Percentiles rank a stretch among this genome's conserved stretches.
Conservation (phyloP, 768 basidiomycete species). For the Tephrocybe sp. region DNA sequence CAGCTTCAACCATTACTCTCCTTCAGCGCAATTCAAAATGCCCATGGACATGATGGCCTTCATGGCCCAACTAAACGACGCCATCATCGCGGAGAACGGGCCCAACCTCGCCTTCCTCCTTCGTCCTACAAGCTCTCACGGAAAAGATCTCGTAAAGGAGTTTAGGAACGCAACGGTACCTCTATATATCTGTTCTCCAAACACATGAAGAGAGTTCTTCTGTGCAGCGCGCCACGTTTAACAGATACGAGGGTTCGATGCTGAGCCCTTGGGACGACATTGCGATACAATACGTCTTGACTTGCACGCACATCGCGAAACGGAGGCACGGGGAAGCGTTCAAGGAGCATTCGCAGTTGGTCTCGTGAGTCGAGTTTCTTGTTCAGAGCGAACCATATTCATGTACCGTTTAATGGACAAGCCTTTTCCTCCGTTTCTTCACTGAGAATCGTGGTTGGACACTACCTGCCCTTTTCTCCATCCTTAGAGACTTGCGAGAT, state of each 20-base stretch:
- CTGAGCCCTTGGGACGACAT: conserved; percentile 85
- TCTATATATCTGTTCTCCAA: conserved; percentile 8
- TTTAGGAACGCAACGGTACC: conserved; percentile 57
- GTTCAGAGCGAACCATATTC: not conserved
- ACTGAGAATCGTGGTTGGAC: conserved; percentile 86
- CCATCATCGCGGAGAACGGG: conserved; percentile 63
- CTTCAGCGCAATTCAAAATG: conserved; percentile 21
- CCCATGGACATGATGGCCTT: conserved; percentile 62
- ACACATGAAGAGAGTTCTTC: no score
- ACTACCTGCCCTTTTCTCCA: conserved; percentile 78
- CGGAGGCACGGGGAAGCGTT: conserved; percentile 73
- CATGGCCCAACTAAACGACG: conserved; percentile 59
- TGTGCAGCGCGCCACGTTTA: conserved; percentile 37
- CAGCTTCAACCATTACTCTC: not conserved
- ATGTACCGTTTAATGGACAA: conserved; percentile 25
- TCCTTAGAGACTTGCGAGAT: conserved; percentile 79
- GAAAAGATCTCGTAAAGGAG: conserved; percentile 73
- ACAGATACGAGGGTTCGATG: conserved; percentile 61
- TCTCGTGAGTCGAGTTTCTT: conserved; percentile 57
- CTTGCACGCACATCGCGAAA: conserved; percentile 69
- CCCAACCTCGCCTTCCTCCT: conserved; percentile 72
- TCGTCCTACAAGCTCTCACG: conserved; percentile 74
- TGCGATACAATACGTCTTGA: conserved; percentile 78
- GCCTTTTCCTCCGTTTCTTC: conserved; percentile 78
- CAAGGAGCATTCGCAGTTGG: conserved; percentile 74